Conservation (phyloP, 495 filamentous ascomycete genomes). For the Extremus antarcticus region DNA sequence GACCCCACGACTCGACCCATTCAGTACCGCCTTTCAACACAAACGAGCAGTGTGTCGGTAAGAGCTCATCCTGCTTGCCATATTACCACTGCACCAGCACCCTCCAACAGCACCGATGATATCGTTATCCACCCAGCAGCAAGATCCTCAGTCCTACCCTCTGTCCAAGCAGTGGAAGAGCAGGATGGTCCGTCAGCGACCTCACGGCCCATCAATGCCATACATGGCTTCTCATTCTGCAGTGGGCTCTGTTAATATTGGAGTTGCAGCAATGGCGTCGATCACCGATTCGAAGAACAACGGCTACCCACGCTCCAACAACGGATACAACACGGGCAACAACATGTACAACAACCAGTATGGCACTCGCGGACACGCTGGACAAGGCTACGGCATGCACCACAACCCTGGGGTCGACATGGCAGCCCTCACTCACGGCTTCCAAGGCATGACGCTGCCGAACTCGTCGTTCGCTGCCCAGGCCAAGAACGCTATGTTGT, state of each 20-base stretch:
- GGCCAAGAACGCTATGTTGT: constrained; percentile 24
- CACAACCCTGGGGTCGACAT: constrained; percentile 15
- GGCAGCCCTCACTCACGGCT: constrained; percentile 24
- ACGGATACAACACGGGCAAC: constrained; percentile 9
- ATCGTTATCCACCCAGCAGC: neutral
- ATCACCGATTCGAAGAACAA: constrained; percentile 14
- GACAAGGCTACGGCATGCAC: constrained; percentile 21
- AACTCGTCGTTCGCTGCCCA: constrained; percentile 24
- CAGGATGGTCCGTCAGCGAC: neutral
- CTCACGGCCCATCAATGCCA: neutral
- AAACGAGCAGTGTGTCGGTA: neutral
- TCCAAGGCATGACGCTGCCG: constrained; percentile 27
- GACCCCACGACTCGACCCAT: neutral
- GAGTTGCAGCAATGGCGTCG: constrained; percentile 8
- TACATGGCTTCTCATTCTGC: neutral
- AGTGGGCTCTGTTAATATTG: neutral
- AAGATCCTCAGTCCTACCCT: neutral
- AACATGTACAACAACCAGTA: constrained; percentile 22
- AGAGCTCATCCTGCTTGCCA: neutral
- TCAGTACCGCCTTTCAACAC: neutral
- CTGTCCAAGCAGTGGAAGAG: neutral
- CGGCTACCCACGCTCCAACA: constrained; percentile 11
- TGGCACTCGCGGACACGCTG: constrained; percentile 15
- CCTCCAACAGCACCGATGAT: neutral
- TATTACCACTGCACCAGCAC: neutral